Evolutionary conservation across 1,139 yeast genomes (phyloP).

Genomic region (Taiozyma sp.): DNA sequence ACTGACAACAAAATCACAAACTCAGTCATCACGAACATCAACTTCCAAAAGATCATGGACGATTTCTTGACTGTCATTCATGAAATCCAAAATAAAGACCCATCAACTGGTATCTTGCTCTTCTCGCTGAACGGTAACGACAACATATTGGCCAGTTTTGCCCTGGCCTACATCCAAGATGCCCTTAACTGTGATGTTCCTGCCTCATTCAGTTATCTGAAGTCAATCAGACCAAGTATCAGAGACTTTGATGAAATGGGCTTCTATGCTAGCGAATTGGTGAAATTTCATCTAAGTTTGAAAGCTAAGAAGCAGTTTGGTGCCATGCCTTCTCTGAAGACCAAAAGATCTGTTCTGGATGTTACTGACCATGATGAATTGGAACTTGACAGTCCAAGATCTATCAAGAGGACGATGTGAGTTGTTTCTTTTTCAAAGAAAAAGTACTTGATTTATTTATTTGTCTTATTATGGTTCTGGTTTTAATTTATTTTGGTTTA

Average conservation of each 20-base stretch:
- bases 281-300: conserved; percentile 15
- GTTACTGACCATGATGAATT: conserved; percentile 20
- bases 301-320: conserved; percentile 19
- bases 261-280: conserved; percentile 19
- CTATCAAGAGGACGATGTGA: conserved; percentile 17
- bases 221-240: conserved; percentile 22
- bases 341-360: conserved; percentile 22
- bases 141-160: conserved; percentile 19
- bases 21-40: conserved; percentile 20
- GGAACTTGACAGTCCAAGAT: conserved; percentile 20
- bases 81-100: conserved; percentile 17
- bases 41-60: conserved; percentile 19
- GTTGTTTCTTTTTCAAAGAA: background rate
- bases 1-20: conserved; percentile 20
- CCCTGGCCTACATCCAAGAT: conserved; percentile 19
- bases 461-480: background rate
- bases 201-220: conserved; percentile 18
- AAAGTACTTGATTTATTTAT: background rate
- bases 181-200: conserved; percentile 21
- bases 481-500: background rate
- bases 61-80: conserved; percentile 19
- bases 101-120: conserved; percentile 21
- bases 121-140: conserved; percentile 26
- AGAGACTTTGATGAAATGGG: conserved; percentile 20
- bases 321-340: conserved; percentile 5